A percentile compares a stretch with the other conserved stretches of the same genome.
These are phyloP conservation scores for Camellia japonica DNA, from an alignment of 148 eudicot genomes.

Conservation along the genomic window DNA sequence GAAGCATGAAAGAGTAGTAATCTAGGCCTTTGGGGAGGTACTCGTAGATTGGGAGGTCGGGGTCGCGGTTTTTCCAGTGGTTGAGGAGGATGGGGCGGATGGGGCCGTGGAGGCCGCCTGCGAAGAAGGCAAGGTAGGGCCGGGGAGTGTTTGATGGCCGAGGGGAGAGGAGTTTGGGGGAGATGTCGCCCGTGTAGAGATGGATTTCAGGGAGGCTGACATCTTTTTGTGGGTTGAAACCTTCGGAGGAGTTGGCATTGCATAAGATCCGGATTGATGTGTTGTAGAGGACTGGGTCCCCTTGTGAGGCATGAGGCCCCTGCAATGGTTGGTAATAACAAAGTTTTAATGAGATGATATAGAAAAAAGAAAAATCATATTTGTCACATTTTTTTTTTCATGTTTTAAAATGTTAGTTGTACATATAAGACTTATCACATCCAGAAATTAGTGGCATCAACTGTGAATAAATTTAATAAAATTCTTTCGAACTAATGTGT, in stretches of 20 bases:
- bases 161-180: constrained; percentile 45
- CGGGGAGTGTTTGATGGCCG: constrained; percentile 35
- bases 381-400: too few relatives aligned
- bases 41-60: constrained; percentile 61
- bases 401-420: too few relatives aligned
- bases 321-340: constrained; percentile 28
- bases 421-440: too few relatives aligned
- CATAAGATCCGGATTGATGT: constrained; percentile 78
- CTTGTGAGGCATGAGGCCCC: constrained; percentile 76
- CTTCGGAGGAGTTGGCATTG: constrained; percentile 95
- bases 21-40: constrained; percentile 70
- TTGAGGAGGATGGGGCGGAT: constrained; percentile 69
- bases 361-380: too few relatives aligned
- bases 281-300: constrained; percentile 59
- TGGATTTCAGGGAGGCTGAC: constrained; percentile 85
- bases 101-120: constrained; percentile 93
- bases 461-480: too few relatives aligned
- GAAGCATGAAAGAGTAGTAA: constrained; percentile 58
- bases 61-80: constrained; percentile 67
- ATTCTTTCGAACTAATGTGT: too few relatives aligned
- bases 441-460: too few relatives aligned
- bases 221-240: constrained; percentile 84
- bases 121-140: constrained; percentile 77
- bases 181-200: constrained; percentile 47
- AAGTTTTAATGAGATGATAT: not conserved